Evolutionary conservation across 2,329 filamentous ascomycete species (phyloP).

Genomic region (Metarhizium robertsii): DNA sequence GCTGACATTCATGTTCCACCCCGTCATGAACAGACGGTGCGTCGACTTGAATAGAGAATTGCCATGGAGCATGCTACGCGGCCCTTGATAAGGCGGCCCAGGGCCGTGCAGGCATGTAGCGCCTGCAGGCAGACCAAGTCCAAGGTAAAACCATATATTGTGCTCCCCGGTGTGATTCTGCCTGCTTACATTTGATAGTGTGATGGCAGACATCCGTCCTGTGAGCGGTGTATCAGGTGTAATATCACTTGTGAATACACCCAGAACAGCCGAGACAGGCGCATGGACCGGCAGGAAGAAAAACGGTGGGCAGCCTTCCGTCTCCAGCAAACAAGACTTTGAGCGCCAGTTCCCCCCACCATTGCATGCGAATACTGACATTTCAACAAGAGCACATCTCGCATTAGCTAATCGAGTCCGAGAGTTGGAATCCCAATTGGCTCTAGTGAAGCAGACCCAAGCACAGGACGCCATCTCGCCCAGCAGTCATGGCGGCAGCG

Average conservation of each 20-base stretch:
- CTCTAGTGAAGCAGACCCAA: background rate
- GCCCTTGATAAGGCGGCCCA: slow-evolving; percentile 12
- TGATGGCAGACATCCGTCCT: slow-evolving; percentile 12
- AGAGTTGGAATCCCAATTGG: slow-evolving; percentile 1
- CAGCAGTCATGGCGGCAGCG: background rate
- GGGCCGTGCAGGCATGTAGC: slow-evolving; percentile 15
- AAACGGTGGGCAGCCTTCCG: slow-evolving; percentile 7
- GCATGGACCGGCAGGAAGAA: slow-evolving; percentile 14
- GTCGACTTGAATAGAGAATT: background rate
- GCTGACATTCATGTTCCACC: no score
- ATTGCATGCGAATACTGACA: background rate
- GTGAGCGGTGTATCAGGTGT: slow-evolving; percentile 11
- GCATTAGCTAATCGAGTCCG: slow-evolving; percentile 2
- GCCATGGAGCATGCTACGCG: slow-evolving; percentile 9
- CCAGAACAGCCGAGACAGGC: slow-evolving; percentile 14
- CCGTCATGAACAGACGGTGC: no score
- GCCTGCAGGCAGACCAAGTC: slow-evolving; percentile 15
- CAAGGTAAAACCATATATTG: slow-evolving; percentile 7
- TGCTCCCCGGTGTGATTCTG: background rate
- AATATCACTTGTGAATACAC: slow-evolving; percentile 13
- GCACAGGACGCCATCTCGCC: background rate
- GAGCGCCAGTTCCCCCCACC: no score
- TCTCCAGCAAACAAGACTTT: background rate
- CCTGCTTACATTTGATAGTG: slow-evolving; percentile 7
- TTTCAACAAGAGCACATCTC: background rate